Evolutionary conservation across 192 early-diverging fungal species (phyloP).

Genomic region (Coemansia guatemalensis): DNA sequence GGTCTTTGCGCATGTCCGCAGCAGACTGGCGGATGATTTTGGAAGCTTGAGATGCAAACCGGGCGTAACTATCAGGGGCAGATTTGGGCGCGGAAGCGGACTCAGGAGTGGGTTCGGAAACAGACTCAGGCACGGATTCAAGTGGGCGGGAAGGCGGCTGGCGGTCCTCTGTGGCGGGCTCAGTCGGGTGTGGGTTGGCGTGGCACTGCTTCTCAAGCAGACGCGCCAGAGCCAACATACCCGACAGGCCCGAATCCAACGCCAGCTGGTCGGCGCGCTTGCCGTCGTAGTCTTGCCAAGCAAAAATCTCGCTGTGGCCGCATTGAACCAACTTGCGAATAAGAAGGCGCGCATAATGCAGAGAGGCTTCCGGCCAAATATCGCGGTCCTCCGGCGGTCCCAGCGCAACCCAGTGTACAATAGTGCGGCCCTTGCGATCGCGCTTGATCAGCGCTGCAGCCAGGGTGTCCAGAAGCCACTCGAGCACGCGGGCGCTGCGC

Average conservation of each 20-base stretch:
- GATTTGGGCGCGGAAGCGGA: neutral
- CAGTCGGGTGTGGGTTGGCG: neutral
- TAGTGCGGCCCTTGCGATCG: slow-evolving; percentile 40
- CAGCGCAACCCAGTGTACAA: slow-evolving; percentile 41
- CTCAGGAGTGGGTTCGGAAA: neutral
- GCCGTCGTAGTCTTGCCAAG: slow-evolving; percentile 36
- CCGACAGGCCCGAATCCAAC: slow-evolving; percentile 1
- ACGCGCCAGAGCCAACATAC: neutral
- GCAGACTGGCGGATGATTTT: slow-evolving; percentile 16
- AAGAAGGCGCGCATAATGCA: slow-evolving; percentile 17
- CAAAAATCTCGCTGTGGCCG: slow-evolving; percentile 17
- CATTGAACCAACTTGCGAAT: slow-evolving; percentile 8
- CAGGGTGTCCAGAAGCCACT: slow-evolving; percentile 38
- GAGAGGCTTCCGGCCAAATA: slow-evolving; percentile 19
- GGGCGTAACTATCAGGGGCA: slow-evolving; percentile 19
- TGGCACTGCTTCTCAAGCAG: neutral
- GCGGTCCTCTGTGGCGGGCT: neutral
- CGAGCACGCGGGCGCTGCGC: slow-evolving; percentile 17
- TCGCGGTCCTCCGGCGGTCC: neutral
- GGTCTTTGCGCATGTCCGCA: slow-evolving; percentile 27
- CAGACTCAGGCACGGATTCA: neutral
- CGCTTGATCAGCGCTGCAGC: slow-evolving; percentile 17
- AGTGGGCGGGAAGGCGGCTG: neutral
- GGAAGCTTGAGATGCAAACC: slow-evolving; percentile 15
- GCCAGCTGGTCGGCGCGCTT: slow-evolving; percentile 26